Base-by-base conservation (phyloP, 139 green algal species). In the Ettlia oleoabundans region DNA sequence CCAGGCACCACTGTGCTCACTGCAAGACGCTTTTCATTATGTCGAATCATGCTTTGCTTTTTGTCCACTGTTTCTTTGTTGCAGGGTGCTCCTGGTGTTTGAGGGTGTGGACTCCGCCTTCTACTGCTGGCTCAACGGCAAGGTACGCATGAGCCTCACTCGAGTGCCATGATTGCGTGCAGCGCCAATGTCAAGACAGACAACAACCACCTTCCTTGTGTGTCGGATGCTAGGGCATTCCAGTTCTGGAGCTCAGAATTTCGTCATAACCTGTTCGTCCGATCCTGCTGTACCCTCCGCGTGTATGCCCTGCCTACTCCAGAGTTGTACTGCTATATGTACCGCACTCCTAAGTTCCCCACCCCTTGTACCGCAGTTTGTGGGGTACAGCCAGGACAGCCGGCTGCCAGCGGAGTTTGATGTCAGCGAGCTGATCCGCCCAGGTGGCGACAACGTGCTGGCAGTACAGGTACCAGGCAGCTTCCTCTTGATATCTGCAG, bases 331-430 rank as follows among this genome's bases (percentile, higher is more conserved):
- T n/a, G n/a, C n/a, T n/a, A n/a, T n/a, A n/a, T n/a, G n/a, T n/a
- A n/a, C n/a, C n/a, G n/a, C n/a, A 58, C 47, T 58, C 47, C 47
- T 24, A 58, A 58, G 62, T 30, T 15, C 62, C 10, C 26, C 62
- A 38, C 65, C 32, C 3, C 65, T 26, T 33, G 15, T 35, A 15
- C 30, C 30, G 37, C 73, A 80, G 73, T 86, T 89, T 43, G 78
- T 98, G 33, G 97, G 97, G 21, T 98, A 98, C 85, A 91, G 82
- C 71, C 96, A 99, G 75, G 96, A 99, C 90, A 96, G 88, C 81
- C 89, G 93, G 22, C 83, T 98, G 62, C 94, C 95, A 1, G 95
- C 95, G 3, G 96, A 99, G 82, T 99, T 98, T 88, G 95, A 99
- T 4, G 86, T 98, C 22, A 95, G 91, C 2, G 24, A 72, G 6